Base-by-base conservation (phyloP, 305 asterid species). In the Galium porrigens region DNA sequence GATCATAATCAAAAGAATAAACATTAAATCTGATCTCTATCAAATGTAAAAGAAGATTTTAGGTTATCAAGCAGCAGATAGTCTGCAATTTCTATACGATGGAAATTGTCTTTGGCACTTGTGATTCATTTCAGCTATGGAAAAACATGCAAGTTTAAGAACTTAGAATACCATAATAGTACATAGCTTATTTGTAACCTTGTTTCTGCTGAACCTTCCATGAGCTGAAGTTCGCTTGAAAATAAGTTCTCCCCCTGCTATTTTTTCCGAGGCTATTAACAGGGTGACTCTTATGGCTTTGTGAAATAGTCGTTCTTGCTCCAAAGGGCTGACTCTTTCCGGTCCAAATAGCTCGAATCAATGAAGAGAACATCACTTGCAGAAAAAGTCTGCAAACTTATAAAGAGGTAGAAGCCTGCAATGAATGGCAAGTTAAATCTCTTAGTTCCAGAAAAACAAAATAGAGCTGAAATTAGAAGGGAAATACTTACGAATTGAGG, bases 321-420 rank as follows among this genome's bases (percentile, higher is more conserved):
- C 12, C 29, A 34, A n/a, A 59, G 30, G 64, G 25, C 39, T 9
- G 49, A n/a, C 64, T 59, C 64, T 59, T 59, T 59, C 49, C 6
- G 14, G 64, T 33, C 15, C 9, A 59, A 59, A 36, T 9, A 17
- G 64, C 14, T 17, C 64, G 48, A 33, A 59, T 20, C 29, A 39
- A 34, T 12, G 30, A 34, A 18, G 64, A 33, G 15, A 59, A 59
- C 64, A 59, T 34, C 48, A 33, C 27, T 59, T 33, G 25, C 5
- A 57, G 41, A n/a, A n/a, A n/a, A n/a, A n/a, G n/a, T n/a, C n/a
- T n/a, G n/a, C n/a, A n/a, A n/a, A 22, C 22, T 22, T 22, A 22
- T 22, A 22, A 22, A 22, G 22, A 22, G 22, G 22, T 22, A 22
- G 22, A 22, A 22, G 22, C 22, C 22, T 22, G 22, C 22, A 22